Percentiles rank a stretch among this genome's conserved stretches.
Conservation (phyloP, 2,329 filamentous ascomycete species). For the Lomentospora prolificans region DNA sequence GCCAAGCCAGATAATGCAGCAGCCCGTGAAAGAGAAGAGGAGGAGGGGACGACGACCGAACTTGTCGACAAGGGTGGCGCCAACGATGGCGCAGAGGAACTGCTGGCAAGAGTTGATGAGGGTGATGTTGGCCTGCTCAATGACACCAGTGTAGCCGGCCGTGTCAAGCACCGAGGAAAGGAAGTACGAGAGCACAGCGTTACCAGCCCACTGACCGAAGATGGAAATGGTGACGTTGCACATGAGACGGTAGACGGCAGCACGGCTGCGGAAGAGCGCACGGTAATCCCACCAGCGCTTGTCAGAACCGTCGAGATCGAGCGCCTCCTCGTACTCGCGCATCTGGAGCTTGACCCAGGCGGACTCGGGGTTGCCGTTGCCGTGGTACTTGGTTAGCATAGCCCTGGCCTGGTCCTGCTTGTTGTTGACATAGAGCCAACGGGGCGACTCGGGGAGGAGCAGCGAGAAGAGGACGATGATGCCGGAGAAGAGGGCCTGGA, state of each 20-base stretch:
- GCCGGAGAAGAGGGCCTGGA: slow-evolving; percentile 32
- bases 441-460: slow-evolving; percentile 31
- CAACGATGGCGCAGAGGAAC: slow-evolving; percentile 37
- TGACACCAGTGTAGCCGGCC: slow-evolving; percentile 32
- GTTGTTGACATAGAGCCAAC: slow-evolving; percentile 30
- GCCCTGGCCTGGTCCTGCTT: slow-evolving; percentile 24
- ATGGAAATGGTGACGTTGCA: slow-evolving; percentile 28
- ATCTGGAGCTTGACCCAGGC: slow-evolving; percentile 36
- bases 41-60: slow-evolving; percentile 43
- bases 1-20: slow-evolving; percentile 39
- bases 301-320: slow-evolving; percentile 32
- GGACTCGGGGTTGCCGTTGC: slow-evolving; percentile 31
- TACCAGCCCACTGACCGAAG: slow-evolving; percentile 37
- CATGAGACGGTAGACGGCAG: slow-evolving; percentile 29
- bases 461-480: slow-evolving; percentile 25
- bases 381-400: slow-evolving; percentile 31
- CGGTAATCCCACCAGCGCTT: slow-evolving; percentile 39
- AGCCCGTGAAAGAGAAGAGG: slow-evolving; percentile 36
- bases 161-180: slow-evolving; percentile 37
- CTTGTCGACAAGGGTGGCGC: slow-evolving; percentile 37
- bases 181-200: slow-evolving; percentile 37
- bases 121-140: slow-evolving; percentile 36
- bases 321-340: slow-evolving; percentile 30
- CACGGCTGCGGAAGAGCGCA: slow-evolving; percentile 30
- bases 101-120: slow-evolving; percentile 42